Evolutionary conservation across 768 basidiomycete species (phyloP).

Genomic region (Galerina marginata): DNA sequence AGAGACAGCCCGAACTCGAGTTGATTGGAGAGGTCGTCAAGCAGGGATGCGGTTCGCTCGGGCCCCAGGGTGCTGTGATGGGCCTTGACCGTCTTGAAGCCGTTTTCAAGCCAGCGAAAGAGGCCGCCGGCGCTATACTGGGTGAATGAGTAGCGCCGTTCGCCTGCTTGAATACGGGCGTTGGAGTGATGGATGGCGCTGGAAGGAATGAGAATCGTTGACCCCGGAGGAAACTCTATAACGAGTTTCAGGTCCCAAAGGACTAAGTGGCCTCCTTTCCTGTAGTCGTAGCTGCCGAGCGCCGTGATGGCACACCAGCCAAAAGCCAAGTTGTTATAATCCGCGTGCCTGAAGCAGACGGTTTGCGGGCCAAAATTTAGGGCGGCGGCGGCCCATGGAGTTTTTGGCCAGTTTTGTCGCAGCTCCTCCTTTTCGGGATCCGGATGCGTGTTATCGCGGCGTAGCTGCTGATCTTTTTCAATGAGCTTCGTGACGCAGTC

Average conservation of each 20-base stretch:
- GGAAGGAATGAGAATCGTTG: not conserved
- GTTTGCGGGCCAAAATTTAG: not conserved
- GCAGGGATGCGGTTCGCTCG: not conserved
- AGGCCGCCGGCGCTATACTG: constrained; percentile 1
- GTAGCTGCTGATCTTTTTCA: not conserved
- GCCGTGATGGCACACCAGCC: not conserved
- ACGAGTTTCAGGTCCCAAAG: not conserved
- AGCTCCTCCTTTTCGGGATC: not conserved
- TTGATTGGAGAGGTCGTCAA: not conserved
- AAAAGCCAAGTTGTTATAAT: not conserved
- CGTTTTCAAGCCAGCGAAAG: not conserved
- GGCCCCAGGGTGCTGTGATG: not conserved
- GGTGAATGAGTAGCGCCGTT: not conserved
- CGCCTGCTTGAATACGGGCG: not conserved
- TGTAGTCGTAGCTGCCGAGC: not conserved
- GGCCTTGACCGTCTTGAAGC: not conserved
- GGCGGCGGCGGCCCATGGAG: not conserved
- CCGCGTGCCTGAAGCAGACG: not conserved
- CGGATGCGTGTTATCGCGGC: not conserved
- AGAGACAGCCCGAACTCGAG: not conserved
- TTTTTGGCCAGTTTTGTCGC: not conserved
- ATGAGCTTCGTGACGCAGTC: not conserved
- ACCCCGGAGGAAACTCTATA: not conserved
- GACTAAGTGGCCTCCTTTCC: not conserved
- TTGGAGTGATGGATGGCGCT: not conserved